phyloP scores from a whole-genome alignment of 305 asterid species.

The Fraxinus greggii region DNA sequence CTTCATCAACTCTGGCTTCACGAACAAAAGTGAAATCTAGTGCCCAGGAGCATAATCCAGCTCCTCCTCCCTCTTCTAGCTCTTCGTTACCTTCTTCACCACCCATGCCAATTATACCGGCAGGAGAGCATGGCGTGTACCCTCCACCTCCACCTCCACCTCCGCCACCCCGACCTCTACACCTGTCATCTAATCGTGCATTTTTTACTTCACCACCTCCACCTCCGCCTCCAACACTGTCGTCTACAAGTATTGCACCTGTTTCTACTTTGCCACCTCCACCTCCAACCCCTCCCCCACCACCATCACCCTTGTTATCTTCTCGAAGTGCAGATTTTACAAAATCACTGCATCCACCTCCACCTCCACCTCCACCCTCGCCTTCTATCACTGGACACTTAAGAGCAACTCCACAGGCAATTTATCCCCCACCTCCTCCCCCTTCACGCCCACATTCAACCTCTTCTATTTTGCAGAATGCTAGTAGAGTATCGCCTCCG shows the following conservation, averaged over 20 bases:
- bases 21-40: conserved; percentile 23
- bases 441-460: conserved; percentile 11
- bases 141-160: not conserved
- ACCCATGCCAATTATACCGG: not conserved
- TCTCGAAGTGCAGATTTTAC: too few relatives aligned
- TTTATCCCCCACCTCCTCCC: conserved; percentile 18
- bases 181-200: too few relatives aligned
- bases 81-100: conserved; percentile 11
- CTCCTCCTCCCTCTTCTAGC: conserved; percentile 21
- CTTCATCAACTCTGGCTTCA: conserved; percentile 29
- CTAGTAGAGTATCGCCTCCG: conserved; percentile 36
- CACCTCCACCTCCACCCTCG: conserved; percentile 15
- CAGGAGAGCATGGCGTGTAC: not conserved
- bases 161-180: too few relatives aligned
- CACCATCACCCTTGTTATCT: not conserved
- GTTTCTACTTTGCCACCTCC: conserved; percentile 35
- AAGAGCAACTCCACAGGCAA: conserved; percentile 18
- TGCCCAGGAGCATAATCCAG: conserved; percentile 27
- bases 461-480: conserved; percentile 26
- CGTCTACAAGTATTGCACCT: too few relatives aligned
- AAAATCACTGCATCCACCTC: conserved; percentile 12
- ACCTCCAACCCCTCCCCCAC: conserved; percentile 29
- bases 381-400: conserved; percentile 20
- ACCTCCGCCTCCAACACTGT: conserved; percentile 23
- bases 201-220: conserved; percentile 17